Percentiles rank a stretch among this genome's conserved stretches.
These are phyloP conservation scores for sweet orange (Citrus sinensis) DNA, from an alignment of 345 rosid species.

Conservation along the genomic window DNA sequence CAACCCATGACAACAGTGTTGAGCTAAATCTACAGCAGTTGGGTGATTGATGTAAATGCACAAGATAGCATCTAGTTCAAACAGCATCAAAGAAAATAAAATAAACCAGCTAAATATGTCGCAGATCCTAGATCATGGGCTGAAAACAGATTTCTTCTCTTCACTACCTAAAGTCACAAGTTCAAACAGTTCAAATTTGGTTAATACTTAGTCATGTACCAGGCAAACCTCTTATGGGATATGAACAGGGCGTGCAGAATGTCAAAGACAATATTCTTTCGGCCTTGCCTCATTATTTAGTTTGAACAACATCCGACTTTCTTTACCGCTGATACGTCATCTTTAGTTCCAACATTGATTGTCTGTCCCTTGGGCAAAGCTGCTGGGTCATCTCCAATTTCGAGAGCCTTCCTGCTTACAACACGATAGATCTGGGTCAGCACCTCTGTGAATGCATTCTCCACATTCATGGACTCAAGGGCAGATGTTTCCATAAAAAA, in stretches of 20 bases:
- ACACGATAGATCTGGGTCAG: conserved; percentile 72
- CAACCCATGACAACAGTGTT: neutral
- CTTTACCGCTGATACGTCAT: conserved; percentile 81
- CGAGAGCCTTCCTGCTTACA: conserved; percentile 81
- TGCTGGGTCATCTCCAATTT: conserved; percentile 75
- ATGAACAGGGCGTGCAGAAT: conserved; percentile 6
- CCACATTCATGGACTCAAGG: conserved; percentile 77
- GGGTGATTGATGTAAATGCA: conserved; percentile 3
- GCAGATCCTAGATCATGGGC: conserved; percentile 8
- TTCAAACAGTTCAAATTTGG: conserved; percentile 8
- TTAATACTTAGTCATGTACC: neutral
- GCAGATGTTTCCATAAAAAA: conserved; percentile 93
- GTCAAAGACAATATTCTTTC: neutral
- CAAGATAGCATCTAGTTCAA: neutral
- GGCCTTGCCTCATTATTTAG: conserved; percentile 14
- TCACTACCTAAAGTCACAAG: neutral
- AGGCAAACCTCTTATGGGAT: conserved; percentile 15
- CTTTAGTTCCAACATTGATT: conserved; percentile 59
- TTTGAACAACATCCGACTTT: conserved; percentile 75
- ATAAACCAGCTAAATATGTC: neutral
- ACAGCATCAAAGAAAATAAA: conserved; percentile 5
- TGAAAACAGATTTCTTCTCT: neutral
- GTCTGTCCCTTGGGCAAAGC: conserved; percentile 83
- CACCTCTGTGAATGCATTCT: conserved; percentile 79
- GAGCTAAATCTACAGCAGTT: neutral